A percentile compares a stretch with the other conserved stretches of the same genome.
phyloP scores from a whole-genome alignment of 495 filamentous ascomycete genomes.

The Xylaria sp. region DNA sequence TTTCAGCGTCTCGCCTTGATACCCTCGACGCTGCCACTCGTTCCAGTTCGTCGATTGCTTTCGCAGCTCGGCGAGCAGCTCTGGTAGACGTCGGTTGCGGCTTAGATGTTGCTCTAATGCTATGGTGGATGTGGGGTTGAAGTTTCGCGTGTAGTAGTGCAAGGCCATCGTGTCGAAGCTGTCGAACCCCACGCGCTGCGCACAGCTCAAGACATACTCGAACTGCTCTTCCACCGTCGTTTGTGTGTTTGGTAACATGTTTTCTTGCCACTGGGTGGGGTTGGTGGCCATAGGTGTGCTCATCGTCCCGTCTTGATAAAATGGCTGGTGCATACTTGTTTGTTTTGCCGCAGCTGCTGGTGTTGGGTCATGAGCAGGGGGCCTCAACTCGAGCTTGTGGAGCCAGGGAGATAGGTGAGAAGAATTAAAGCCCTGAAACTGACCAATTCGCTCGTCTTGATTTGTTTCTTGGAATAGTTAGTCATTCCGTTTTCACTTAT shows the following conservation, averaged over 20 bases:
- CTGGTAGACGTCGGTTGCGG: not conserved
- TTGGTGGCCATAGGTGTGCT: not conserved
- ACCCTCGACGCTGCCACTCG: not conserved
- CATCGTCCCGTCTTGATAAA: not conserved
- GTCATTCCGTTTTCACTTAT: not conserved
- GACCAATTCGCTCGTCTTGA: not conserved
- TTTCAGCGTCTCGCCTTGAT: not conserved
- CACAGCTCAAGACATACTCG: conserved; percentile 14
- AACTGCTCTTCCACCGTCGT: conserved; percentile 6
- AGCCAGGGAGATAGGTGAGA: not conserved
- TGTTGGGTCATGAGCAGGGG: not conserved
- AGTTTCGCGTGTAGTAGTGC: conserved; percentile 13
- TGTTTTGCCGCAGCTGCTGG: not conserved
- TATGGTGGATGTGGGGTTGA: not conserved
- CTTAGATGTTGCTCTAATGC: not conserved
- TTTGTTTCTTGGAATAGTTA: conserved; percentile 2
- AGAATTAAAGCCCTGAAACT: not conserved
- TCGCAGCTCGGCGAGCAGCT: conserved; percentile 4
- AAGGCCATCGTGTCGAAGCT: conserved; percentile 18
- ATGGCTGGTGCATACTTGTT: not conserved
- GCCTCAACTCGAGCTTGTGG: not conserved
- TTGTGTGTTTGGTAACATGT: not conserved
- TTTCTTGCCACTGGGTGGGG: not conserved
- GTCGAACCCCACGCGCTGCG: conserved; percentile 13
- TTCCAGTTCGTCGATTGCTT: conserved; percentile 7